Evolutionary conservation across 768 basidiomycete species (phyloP), one percentile per base, ranked within the genome.

Genomic region (Sporobolomyces phaffii): DNA sequence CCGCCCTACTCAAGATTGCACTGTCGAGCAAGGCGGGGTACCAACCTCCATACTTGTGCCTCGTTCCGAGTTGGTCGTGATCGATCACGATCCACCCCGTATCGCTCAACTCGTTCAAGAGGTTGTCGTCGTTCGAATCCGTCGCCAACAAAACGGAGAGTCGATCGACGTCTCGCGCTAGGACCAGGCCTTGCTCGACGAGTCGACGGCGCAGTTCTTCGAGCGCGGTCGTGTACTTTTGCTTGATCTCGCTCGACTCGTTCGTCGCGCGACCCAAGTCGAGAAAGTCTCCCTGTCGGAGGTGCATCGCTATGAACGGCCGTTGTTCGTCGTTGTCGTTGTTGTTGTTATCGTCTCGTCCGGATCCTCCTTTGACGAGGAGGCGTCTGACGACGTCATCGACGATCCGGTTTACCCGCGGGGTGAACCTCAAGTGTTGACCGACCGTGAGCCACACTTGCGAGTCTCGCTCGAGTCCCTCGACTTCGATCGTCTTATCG

Each of bases 281-380:
- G 44, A 63, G 33, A n/a, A 68, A 69, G 41, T 69, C 59, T 17
- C 62, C 68, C 26, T 69, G 62, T 2, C 63, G 52, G n/a, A 54
- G 15, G 44, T 69, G 68, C 9, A 69, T 47, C 33, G 40, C 68
- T 53, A 69, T 40, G 49, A 61, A 69, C n/a, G 48, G 48, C 20
- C 43, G 33, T 5, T 57, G 2, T 14, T 26, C 28, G 24, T 47
- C 49, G 7, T 59, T n/a, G n/a, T n/a, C n/a, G n/a, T n/a, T n/a
- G n/a, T n/a, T n/a, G n/a, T n/a, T n/a, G n/a, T n/a, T n/a, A n/a
- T n/a, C n/a, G n/a, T n/a, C n/a, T n/a, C n/a, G n/a, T n/a, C n/a
- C n/a, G n/a, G n/a, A n/a, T n/a, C n/a, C n/a, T n/a, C n/a, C n/a
- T n/a, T n/a, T n/a, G n/a, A n/a, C 63, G n/a, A 69, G 14, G 33